A percentile compares a stretch with the other conserved stretches of the same genome.
These are phyloP conservation scores for Daldinia decipiens DNA, from an alignment of 495 filamentous ascomycete species.

Conservation along the genomic window DNA sequence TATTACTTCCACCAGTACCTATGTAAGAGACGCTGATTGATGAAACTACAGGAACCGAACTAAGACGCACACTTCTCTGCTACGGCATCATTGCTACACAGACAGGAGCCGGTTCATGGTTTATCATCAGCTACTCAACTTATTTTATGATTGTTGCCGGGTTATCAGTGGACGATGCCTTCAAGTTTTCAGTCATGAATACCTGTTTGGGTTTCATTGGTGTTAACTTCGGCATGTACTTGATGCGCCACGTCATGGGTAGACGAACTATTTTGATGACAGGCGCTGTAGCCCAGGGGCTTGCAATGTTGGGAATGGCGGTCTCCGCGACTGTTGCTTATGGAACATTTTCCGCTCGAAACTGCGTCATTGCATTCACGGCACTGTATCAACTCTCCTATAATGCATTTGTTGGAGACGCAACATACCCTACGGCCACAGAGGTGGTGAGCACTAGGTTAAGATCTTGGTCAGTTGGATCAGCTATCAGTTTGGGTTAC, in stretches of 20 bases:
- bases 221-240: slow-evolving; percentile 52
- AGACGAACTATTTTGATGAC: slow-evolving; percentile 51
- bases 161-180: slow-evolving; percentile 51
- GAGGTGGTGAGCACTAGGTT: slow-evolving; percentile 61
- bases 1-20: neutral
- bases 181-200: slow-evolving; percentile 53
- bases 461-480: slow-evolving; percentile 62
- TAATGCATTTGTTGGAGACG: slow-evolving; percentile 55
- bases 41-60: slow-evolving; percentile 44
- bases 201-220: slow-evolving; percentile 54
- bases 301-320: slow-evolving; percentile 52
- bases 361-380: slow-evolving; percentile 46
- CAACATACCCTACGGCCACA: slow-evolving; percentile 55
- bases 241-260: slow-evolving; percentile 53
- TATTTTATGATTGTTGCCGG: slow-evolving; percentile 56
- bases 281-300: slow-evolving; percentile 48
- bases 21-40: slow-evolving; percentile 28
- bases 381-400: slow-evolving; percentile 48
- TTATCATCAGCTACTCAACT: slow-evolving; percentile 55
- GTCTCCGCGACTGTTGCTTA: slow-evolving; percentile 46
- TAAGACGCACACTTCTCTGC: slow-evolving; percentile 53
- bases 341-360: slow-evolving; percentile 43
- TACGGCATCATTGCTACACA: slow-evolving; percentile 52
- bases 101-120: slow-evolving; percentile 52
- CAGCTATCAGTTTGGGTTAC: slow-evolving; percentile 59